Conservation (phyloP, 1,284 basidiomycete genomes). For the Boletus semigastroideus region DNA sequence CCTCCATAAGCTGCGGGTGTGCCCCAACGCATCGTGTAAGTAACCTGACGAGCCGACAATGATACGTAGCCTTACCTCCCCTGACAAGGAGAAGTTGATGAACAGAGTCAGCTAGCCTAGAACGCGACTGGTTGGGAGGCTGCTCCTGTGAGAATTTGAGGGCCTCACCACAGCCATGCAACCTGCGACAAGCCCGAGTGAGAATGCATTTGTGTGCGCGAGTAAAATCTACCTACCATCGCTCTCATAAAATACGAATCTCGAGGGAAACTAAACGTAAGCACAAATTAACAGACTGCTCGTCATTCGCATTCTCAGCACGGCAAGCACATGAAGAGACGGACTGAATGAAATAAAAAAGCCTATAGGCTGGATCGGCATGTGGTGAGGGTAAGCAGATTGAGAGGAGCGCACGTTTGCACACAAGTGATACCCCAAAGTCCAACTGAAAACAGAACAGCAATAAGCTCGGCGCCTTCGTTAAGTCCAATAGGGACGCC, state of each 20-base stretch:
- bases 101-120: slow-evolving; percentile 16
- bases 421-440: slow-evolving; percentile 25
- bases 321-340: neutral
- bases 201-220: neutral
- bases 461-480: slow-evolving; percentile 17
- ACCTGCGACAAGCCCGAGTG: slow-evolving; percentile 10
- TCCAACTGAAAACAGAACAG: slow-evolving; percentile 15
- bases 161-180: slow-evolving; percentile 18
- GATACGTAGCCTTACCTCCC: slow-evolving; percentile 16
- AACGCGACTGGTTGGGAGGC: neutral
- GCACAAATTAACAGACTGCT: neutral
- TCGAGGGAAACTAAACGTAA: slow-evolving; percentile 8
- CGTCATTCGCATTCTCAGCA: neutral
- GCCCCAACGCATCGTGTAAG: slow-evolving; percentile 5
- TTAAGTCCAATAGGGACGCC: neutral
- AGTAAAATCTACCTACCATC: slow-evolving; percentile 11
- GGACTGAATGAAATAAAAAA: slow-evolving; percentile 24
- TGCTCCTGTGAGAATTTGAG: neutral
- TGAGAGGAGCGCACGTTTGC: slow-evolving; percentile 16
- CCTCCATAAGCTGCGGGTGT: slow-evolving; percentile 15
- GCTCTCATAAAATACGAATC: slow-evolving; percentile 8
- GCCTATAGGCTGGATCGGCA: slow-evolving; percentile 1
- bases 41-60: neutral
- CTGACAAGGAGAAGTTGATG: slow-evolving; percentile 22
- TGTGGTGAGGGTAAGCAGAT: neutral